Percentiles rank a stretch among this genome's conserved stretches.
Conservation (phyloP, 352 stramenopile genomes). For the Phytophthora megakarya region DNA sequence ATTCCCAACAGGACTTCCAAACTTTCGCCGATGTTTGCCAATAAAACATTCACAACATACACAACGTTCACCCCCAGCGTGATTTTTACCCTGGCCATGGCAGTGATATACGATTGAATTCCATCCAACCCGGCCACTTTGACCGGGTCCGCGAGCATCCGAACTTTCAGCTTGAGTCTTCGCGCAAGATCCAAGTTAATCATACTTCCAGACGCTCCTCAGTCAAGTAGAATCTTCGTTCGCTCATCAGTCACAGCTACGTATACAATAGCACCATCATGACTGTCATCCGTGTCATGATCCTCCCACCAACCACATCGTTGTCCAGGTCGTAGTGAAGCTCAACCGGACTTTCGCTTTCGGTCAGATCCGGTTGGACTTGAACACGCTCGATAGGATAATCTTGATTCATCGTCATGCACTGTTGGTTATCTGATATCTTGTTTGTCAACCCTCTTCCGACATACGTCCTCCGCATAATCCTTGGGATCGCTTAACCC, state of each 20-base stretch:
- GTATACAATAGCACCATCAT: not conserved
- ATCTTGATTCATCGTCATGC: too few species aligned
- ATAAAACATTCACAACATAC: slow-evolving; percentile 17
- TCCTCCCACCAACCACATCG: too few species aligned
- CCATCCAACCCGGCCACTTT: slow-evolving; percentile 12
- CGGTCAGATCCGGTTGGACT: too few species aligned
- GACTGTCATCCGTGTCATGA: too few species aligned
- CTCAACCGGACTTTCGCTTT: too few species aligned
- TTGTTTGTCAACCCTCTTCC: too few species aligned
- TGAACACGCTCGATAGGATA: too few species aligned
- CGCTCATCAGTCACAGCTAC: not conserved
- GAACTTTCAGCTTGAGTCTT: slow-evolving; percentile 1
- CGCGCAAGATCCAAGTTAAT: not conserved
- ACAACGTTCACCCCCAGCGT: slow-evolving; percentile 15
- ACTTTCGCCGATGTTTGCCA: too few species aligned
- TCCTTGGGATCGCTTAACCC: too few species aligned
- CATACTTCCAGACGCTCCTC: not conserved
- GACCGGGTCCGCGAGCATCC: not conserved
- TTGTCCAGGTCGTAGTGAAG: too few species aligned
- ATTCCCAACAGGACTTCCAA: not conserved
- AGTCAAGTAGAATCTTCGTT: not conserved
- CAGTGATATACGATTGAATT: slow-evolving; percentile 17
- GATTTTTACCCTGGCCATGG: slow-evolving; percentile 25
- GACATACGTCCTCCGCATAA: too few species aligned
- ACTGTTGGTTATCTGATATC: too few species aligned